Evolutionary conservation across 2,329 filamentous ascomycete species (phyloP).

Genomic region (Ophiosphaerella narmari): DNA sequence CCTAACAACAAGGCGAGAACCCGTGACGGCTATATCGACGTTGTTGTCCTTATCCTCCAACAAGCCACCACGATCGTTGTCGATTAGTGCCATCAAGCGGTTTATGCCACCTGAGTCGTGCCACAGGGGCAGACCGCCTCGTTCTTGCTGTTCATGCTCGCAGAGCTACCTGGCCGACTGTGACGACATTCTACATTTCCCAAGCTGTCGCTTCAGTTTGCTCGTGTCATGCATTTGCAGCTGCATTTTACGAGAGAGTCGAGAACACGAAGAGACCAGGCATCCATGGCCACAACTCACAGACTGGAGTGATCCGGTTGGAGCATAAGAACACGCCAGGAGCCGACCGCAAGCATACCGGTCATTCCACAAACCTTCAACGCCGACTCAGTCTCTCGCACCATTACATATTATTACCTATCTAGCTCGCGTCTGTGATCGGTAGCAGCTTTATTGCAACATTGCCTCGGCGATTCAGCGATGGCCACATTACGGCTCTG

Average conservation of each 20-base stretch:
- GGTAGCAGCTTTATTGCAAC: slow-evolving; percentile 13
- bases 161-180: not conserved
- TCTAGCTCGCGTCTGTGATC: slow-evolving; percentile 7
- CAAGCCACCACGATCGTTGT: not conserved
- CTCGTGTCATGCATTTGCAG: slow-evolving; percentile 23
- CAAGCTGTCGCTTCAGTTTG: slow-evolving; percentile 13
- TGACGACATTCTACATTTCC: slow-evolving; percentile 20
- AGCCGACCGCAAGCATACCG: slow-evolving; percentile 1
- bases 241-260: slow-evolving; percentile 8
- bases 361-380: slow-evolving; percentile 4
- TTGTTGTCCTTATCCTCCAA: not conserved
- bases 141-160: slow-evolving; percentile 3
- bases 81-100: slow-evolving; percentile 12
- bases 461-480: slow-evolving; percentile 25
- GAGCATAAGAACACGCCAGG: slow-evolving; percentile 18
- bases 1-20: slow-evolving; percentile 5
- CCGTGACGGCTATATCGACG: not conserved
- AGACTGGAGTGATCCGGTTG: slow-evolving; percentile 15
- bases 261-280: slow-evolving; percentile 21
- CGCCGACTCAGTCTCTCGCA: slow-evolving; percentile 7
- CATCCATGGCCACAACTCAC: slow-evolving; percentile 7
- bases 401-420: slow-evolving; percentile 7
- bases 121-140: slow-evolving; percentile 12
- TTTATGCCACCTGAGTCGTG: slow-evolving; percentile 18
- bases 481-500: slow-evolving; percentile 29